Evolutionary conservation across 179 eudicot species (phyloP).

Genomic region (Camellia oleifera): DNA sequence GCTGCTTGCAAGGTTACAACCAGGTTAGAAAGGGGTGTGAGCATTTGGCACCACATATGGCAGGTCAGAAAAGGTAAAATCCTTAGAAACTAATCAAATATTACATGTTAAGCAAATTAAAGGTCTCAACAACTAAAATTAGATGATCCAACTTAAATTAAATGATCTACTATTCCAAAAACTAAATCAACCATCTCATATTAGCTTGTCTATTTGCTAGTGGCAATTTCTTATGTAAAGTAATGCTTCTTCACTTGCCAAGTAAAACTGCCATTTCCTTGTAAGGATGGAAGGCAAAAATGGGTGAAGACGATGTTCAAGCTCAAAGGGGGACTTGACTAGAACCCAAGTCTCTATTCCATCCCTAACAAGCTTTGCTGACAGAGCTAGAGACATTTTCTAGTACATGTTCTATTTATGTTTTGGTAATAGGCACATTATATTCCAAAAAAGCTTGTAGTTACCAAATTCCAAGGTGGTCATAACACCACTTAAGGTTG

Average conservation of each 20-base stretch:
- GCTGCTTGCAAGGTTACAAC: not conserved
- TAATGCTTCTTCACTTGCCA: not conserved
- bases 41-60: not conserved
- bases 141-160: constrained; percentile 1
- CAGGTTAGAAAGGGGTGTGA: not conserved
- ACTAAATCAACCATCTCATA: not conserved
- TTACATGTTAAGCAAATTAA: not conserved
- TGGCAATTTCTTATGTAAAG: not conserved
- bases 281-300: not conserved
- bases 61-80: not conserved
- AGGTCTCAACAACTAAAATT: constrained; percentile 6
- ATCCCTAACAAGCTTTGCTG: not conserved
- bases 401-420: not conserved
- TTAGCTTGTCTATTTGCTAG: not conserved
- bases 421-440: not conserved
- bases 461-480: not conserved
- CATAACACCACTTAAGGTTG: not conserved
- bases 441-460: not conserved
- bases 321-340: not conserved
- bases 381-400: not conserved
- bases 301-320: not conserved
- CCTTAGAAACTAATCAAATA: not conserved
- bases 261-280: not conserved
- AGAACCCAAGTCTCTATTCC: not conserved
- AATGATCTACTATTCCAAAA: not conserved